Evolutionary conservation across 805 yeast species (phyloP).

Genomic region (Ogataea ganodermae): DNA sequence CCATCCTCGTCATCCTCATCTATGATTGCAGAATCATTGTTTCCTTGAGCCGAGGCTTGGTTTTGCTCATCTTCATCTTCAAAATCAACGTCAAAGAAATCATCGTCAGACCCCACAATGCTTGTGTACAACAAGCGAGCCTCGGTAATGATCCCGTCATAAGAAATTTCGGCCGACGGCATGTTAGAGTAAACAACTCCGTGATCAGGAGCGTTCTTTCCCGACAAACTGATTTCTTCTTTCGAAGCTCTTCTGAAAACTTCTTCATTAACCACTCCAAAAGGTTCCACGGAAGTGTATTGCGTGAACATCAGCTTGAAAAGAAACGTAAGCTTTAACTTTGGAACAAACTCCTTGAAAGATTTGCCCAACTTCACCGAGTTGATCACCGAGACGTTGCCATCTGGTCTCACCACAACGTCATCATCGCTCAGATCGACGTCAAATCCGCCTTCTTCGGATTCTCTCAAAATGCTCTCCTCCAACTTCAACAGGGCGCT

Average conservation of each 20-base stretch:
- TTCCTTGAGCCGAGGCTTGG: constrained; percentile 8
- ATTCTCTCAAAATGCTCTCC: constrained; percentile 75
- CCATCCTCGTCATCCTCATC: constrained; percentile 39
- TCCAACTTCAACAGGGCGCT: constrained; percentile 81
- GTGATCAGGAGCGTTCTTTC: constrained; percentile 45
- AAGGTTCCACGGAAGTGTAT: constrained; percentile 55
- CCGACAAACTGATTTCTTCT: constrained; percentile 9
- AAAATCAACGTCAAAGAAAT: constrained; percentile 93
- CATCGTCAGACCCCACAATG: constrained; percentile 92
- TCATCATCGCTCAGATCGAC: constrained; percentile 57
- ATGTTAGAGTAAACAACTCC: constrained; percentile 53
- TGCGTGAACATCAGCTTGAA: constrained; percentile 65
- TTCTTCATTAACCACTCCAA: constrained; percentile 49
- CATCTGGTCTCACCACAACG: constrained; percentile 53
- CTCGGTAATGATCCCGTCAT: constrained; percentile 87
- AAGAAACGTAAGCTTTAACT: constrained; percentile 63
- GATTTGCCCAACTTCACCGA: constrained; percentile 86
- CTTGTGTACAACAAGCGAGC: constrained; percentile 71
- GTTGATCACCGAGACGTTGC: constrained; percentile 63
- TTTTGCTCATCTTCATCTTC: constrained; percentile 80
- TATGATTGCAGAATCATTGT: constrained; percentile 37
- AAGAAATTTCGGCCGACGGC: constrained; percentile 85
- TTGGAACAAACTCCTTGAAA: constrained; percentile 81
- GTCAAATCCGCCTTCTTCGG: constrained; percentile 58
- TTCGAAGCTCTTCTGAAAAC: constrained; percentile 38